Conservation (phyloP, 179 eudicot genomes). For the Patellifolia procumbens region DNA sequence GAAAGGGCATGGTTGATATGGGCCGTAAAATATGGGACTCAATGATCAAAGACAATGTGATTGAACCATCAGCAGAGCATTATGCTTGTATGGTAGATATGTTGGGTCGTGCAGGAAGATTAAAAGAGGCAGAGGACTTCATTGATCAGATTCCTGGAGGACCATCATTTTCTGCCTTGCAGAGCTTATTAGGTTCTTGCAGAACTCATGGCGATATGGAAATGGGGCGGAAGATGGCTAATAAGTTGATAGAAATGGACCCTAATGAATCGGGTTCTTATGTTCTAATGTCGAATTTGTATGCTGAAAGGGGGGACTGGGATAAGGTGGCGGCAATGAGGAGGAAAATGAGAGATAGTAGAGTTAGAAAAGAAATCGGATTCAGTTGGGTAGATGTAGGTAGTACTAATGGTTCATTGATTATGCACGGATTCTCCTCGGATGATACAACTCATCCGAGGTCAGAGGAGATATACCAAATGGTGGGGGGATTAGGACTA, state of each 20-base stretch:
- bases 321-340: conserved; percentile 71
- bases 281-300: conserved; percentile 80
- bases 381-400: conserved; percentile 91
- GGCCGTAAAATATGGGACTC: conserved; percentile 64
- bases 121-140: conserved; percentile 80
- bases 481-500: conserved; percentile 60
- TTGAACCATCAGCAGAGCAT: conserved; percentile 69
- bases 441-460: conserved; percentile 73
- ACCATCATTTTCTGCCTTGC: conserved; percentile 68
- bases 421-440: conserved; percentile 70
- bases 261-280: conserved; percentile 77
- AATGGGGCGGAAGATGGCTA: conserved; percentile 55
- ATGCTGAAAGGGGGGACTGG: conserved; percentile 90
- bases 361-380: conserved; percentile 76
- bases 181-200: conserved; percentile 85
- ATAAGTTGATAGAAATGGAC: conserved; percentile 62
- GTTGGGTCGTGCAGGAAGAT: conserved; percentile 83
- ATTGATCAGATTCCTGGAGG: conserved; percentile 59
- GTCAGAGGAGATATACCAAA: conserved; percentile 53
- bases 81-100: conserved; percentile 88
- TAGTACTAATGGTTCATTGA: conserved; percentile 40
- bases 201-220: conserved; percentile 68
- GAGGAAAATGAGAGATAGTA: conserved; percentile 64
- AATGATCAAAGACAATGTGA: conserved; percentile 52
- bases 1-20: conserved; percentile 82